phyloP scores from a whole-genome alignment of 768 basidiomycete genomes.

The Macrolepiota dolichaula region DNA sequence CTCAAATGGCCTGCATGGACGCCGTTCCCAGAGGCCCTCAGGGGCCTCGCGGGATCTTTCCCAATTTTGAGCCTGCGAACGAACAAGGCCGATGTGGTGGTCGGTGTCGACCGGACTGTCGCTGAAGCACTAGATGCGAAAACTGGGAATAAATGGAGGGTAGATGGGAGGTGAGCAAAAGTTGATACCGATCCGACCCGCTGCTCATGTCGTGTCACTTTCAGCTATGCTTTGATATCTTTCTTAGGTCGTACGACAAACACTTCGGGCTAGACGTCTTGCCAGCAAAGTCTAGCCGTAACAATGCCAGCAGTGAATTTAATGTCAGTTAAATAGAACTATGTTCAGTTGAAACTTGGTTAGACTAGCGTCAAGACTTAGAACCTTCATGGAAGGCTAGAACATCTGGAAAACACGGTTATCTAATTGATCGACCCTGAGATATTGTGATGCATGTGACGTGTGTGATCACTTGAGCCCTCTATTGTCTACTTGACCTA shows the following conservation, averaged over 20 bases:
- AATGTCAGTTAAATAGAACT: not conserved
- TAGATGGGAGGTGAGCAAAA: conserved; percentile 67
- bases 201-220: not conserved
- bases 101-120: conserved; percentile 68
- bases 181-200: not conserved
- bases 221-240: conserved; percentile 43
- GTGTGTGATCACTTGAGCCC: no score
- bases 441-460: no score
- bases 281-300: not conserved
- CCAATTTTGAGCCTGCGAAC: conserved; percentile 85
- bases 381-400: not conserved
- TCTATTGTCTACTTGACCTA: not conserved
- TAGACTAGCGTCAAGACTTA: no score
- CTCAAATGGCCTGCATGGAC: conserved; percentile 65
- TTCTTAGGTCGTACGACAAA: conserved; percentile 18
- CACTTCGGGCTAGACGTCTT: not conserved
- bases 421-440: no score
- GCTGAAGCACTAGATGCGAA: conserved; percentile 65
- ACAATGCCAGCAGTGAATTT: not conserved
- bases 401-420: not conserved
- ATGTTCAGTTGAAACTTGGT: no score
- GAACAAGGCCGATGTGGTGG: conserved; percentile 93
- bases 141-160: conserved; percentile 65
- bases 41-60: conserved; percentile 76
- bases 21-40: conserved; percentile 29